These are phyloP conservation scores for Xylariaceae sp. DNA, from an alignment of 2,329 filamentous ascomycete genomes.

Conservation along the genomic window DNA sequence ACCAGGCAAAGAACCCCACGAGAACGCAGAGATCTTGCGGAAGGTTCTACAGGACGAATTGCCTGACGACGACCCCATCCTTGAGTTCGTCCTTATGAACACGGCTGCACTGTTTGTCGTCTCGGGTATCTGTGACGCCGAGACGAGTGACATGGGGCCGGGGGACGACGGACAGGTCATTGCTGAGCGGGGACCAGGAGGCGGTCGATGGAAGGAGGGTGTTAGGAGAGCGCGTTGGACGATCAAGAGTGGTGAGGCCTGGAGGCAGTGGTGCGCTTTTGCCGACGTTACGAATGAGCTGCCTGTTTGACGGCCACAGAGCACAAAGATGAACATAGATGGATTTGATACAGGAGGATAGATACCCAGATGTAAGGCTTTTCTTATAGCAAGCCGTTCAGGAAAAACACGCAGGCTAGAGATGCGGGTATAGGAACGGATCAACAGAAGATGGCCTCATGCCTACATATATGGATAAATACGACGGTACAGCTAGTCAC, in stretches of 20 bases:
- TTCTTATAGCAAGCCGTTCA: no score
- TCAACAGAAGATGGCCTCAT: no score
- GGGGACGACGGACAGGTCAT: conserved; percentile 80
- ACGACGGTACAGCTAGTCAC: no score
- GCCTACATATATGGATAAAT: no score
- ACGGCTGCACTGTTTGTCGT: conserved; percentile 83
- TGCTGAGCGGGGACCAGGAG: conserved; percentile 76
- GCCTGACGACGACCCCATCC: conserved; percentile 71
- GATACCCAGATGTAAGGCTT: no score
- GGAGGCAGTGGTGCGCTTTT: conserved; percentile 77
- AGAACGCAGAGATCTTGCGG: conserved; percentile 83
- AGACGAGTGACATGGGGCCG: conserved; percentile 72
- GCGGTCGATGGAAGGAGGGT: conserved; percentile 91
- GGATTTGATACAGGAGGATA: no score
- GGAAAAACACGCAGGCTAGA: no score
- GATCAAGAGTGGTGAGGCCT: conserved; percentile 80
- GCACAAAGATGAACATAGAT: no score
- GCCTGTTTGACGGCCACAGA: conserved; percentile 1
- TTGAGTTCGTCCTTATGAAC: conserved; percentile 94
- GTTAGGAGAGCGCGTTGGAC: conserved; percentile 84
- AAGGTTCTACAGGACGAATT: conserved; percentile 72
- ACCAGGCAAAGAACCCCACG: conserved; percentile 76
- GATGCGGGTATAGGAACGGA: no score
- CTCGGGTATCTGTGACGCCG: conserved; percentile 80
- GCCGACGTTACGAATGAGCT: conserved; percentile 72